These are phyloP conservation scores for Vitis hybrid DNA, from an alignment of 177 flowering plant species.

Conservation along the genomic window DNA sequence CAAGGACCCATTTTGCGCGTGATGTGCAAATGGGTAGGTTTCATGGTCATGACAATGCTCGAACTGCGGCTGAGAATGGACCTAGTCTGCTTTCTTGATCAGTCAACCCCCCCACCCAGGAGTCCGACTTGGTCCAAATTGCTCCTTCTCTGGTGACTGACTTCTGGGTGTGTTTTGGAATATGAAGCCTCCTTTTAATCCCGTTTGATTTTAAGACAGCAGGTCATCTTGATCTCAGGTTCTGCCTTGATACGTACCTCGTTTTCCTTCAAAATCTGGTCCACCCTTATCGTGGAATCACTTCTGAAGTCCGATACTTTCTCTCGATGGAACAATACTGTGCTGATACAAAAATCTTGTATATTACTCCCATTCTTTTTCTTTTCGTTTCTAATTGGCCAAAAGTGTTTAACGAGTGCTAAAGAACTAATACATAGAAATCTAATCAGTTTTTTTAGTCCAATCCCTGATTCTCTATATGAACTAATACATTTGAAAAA, in stretches of 20 bases:
- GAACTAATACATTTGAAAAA: too few relatives aligned
- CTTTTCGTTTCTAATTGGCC: not conserved
- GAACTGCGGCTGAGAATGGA: slow-evolving; percentile 79
- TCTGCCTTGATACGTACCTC: slow-evolving; percentile 2
- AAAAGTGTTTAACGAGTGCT: not conserved
- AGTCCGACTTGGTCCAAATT: not conserved
- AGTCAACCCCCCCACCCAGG: not conserved
- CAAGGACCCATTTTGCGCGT: slow-evolving; percentile 75
- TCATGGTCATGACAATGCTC: slow-evolving; percentile 47
- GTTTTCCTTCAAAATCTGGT: slow-evolving; percentile 1
- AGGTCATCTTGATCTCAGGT: not conserved
- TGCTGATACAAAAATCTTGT: slow-evolving; percentile 16
- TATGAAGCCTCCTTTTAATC: not conserved
- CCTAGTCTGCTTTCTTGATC: slow-evolving; percentile 69
- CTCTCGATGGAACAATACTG: not conserved
- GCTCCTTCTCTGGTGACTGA: not conserved
- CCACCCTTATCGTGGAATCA: not conserved
- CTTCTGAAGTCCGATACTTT: not conserved
- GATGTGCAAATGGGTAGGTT: slow-evolving; percentile 84
- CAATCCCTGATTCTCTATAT: too few relatives aligned
- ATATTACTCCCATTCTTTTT: slow-evolving; percentile 21
- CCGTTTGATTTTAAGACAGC: slow-evolving; percentile 2
- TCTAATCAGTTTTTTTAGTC: not conserved
- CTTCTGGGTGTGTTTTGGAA: not conserved
- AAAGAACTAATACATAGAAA: slow-evolving; percentile 3